Conservation (phyloP, 139 green algal species). For the Closterium sp. region DNA sequence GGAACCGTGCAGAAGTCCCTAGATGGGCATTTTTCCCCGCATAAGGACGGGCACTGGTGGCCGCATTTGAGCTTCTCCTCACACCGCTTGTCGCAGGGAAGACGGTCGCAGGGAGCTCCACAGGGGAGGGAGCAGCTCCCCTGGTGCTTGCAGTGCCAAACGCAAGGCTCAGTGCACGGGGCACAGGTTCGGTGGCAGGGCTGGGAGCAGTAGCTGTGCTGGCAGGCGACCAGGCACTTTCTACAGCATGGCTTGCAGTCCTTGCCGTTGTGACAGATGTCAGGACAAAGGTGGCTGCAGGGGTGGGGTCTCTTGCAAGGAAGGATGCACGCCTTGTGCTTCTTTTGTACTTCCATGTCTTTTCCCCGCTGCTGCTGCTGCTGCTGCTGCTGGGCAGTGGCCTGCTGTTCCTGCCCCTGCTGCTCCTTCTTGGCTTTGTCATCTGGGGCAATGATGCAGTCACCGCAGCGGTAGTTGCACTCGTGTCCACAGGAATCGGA, state of each 20-base stretch:
- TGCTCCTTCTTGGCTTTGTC: not conserved
- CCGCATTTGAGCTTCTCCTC: slow-evolving; percentile 56
- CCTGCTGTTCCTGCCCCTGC: not conserved
- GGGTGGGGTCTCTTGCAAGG: slow-evolving; percentile 18
- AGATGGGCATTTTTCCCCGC: slow-evolving; percentile 59
- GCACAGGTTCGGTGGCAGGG: slow-evolving; percentile 55
- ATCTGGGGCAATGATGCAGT: not conserved
- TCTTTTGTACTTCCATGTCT: not conserved
- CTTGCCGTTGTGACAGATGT: slow-evolving; percentile 17
- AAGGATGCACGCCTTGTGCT: slow-evolving; percentile 16
- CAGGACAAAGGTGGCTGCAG: slow-evolving; percentile 21
- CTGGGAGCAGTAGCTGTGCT: slow-evolving; percentile 39
- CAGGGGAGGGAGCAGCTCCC: slow-evolving; percentile 65
- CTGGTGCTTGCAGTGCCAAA: slow-evolving; percentile 62
- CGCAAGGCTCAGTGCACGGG: slow-evolving; percentile 61
- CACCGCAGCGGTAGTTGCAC: slow-evolving; percentile 11
- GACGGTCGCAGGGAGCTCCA: slow-evolving; percentile 64
- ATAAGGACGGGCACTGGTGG: slow-evolving; percentile 61
- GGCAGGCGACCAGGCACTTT: slow-evolving; percentile 25
- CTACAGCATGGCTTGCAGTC: slow-evolving; percentile 19
- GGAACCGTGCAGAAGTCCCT: slow-evolving; percentile 35
- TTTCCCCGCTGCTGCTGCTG: not conserved
- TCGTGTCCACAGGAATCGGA: slow-evolving; percentile 4
- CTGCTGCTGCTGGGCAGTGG: not conserved
- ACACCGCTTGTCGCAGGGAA: slow-evolving; percentile 70